These are phyloP conservation scores for Diaporthe capsici DNA, from an alignment of 2,329 filamentous ascomycete species.

Conservation along the genomic window DNA sequence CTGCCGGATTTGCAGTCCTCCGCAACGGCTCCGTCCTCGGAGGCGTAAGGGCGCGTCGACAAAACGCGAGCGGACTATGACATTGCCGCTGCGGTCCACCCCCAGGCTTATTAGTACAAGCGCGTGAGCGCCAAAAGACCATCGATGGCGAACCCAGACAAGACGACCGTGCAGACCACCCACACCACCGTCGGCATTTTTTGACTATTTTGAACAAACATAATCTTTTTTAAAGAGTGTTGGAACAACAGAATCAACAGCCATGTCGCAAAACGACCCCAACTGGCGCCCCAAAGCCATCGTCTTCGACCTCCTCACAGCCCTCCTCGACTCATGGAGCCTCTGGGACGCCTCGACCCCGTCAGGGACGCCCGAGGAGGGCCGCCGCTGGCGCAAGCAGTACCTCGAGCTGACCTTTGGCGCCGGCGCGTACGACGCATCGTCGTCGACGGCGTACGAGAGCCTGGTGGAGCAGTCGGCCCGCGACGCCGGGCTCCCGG, in stretches of 20 bases:
- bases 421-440: slow-evolving; percentile 48
- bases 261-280: background rate
- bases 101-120: background rate
- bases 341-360: slow-evolving; percentile 54
- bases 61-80: slow-evolving; percentile 7
- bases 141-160: accelerated
- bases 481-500: slow-evolving; percentile 48
- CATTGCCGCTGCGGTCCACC: background rate
- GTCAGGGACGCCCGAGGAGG: slow-evolving; percentile 46
- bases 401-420: slow-evolving; percentile 56
- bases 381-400: slow-evolving; percentile 52
- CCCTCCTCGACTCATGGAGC: slow-evolving; percentile 56
- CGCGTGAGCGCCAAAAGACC: background rate
- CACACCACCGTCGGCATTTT: too few species aligned
- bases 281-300: slow-evolving; percentile 52
- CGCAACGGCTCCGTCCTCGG: slow-evolving; percentile 25
- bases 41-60: background rate
- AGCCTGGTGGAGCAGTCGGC: slow-evolving; percentile 50
- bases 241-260: background rate
- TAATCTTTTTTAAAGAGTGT: background rate
- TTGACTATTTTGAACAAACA: background rate
- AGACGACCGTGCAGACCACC: background rate
- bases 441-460: slow-evolving; percentile 48
- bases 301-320: slow-evolving; percentile 58
- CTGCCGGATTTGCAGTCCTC: slow-evolving; percentile 6